Evolutionary conservation across 495 filamentous ascomycete species (phyloP).

Genomic region (Trichoderma virens): DNA sequence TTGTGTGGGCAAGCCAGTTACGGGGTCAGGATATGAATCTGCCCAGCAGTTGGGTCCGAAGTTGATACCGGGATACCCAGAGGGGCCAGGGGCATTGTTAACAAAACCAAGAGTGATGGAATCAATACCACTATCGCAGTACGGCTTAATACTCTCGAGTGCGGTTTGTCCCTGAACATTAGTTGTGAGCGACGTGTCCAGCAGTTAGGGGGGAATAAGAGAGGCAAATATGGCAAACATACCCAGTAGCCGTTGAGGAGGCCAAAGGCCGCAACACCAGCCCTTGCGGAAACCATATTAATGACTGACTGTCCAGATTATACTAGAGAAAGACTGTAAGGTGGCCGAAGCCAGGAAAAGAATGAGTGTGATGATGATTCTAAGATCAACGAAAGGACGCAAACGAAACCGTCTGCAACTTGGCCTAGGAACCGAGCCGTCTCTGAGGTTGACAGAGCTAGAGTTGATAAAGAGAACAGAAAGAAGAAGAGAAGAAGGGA

Average conservation of each 20-base stretch:
- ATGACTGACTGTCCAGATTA: conserved; percentile 9
- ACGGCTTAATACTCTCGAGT: conserved; percentile 22
- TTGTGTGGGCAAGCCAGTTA: conserved; percentile 23
- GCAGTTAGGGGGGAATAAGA: background rate
- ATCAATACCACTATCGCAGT: conserved; percentile 29
- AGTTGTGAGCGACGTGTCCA: background rate
- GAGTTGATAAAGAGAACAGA: background rate
- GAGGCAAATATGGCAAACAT: background rate
- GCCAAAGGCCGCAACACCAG: conserved; percentile 25
- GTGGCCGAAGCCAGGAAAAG: conserved; percentile 25
- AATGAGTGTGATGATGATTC: conserved; percentile 22
- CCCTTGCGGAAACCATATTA: conserved; percentile 16
- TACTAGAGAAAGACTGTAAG: conserved; percentile 19
- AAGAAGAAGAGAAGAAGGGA: background rate
- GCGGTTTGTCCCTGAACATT: conserved; percentile 26
- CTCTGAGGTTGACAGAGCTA: conserved; percentile 7
- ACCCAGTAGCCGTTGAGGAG: conserved; percentile 27
- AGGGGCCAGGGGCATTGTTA: conserved; percentile 32
- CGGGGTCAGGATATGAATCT: conserved; percentile 21
- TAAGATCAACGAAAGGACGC: conserved; percentile 39
- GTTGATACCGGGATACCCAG: conserved; percentile 35
- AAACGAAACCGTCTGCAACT: conserved; percentile 34
- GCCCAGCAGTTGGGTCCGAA: conserved; percentile 31
- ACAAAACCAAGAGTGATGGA: conserved; percentile 36
- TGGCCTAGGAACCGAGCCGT: conserved; percentile 9